Evolutionary conservation across 768 basidiomycete genomes (phyloP).

Genomic region (Termitomyces sp.): DNA sequence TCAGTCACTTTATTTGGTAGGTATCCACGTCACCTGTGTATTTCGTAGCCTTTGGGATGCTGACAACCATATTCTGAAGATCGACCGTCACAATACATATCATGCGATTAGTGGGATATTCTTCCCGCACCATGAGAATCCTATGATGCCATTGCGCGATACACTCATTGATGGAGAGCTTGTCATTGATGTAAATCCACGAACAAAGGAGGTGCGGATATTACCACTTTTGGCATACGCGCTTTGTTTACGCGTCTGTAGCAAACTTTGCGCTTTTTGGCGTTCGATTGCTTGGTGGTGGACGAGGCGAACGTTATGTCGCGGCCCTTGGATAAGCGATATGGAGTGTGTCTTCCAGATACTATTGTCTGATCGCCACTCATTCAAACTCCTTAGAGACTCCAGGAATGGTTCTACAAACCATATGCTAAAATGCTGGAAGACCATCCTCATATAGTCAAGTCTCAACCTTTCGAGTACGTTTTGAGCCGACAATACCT

Average conservation of each 20-base stretch:
- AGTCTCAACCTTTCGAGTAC: conserved; percentile 77
- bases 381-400: conserved; percentile 44
- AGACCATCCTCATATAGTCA: conserved; percentile 63
- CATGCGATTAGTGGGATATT: conserved; percentile 68
- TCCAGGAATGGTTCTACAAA: conserved; percentile 76
- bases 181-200: conserved; percentile 82
- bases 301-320: conserved; percentile 85
- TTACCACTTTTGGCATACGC: background rate
- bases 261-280: conserved; percentile 79
- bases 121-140: conserved; percentile 86
- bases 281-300: conserved; percentile 90
- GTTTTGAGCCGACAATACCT: conserved; percentile 20
- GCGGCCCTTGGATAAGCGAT: conserved; percentile 77
- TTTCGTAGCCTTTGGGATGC: background rate
- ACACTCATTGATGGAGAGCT: conserved; percentile 93
- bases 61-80: conserved; percentile 37
- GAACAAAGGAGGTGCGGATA: conserved; percentile 54
- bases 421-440: conserved; percentile 69
- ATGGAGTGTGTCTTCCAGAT: conserved; percentile 57
- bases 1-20: conserved; percentile 72
- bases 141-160: conserved; percentile 59
- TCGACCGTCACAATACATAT: conserved; percentile 92
- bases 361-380: background rate
- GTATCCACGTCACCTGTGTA: conserved; percentile 17
- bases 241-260: conserved; percentile 24